Percentiles rank a stretch among this genome's conserved stretches.
These are phyloP conservation scores for Ephemerocybe angulata DNA, from an alignment of 768 basidiomycete species.

Conservation along the genomic window DNA sequence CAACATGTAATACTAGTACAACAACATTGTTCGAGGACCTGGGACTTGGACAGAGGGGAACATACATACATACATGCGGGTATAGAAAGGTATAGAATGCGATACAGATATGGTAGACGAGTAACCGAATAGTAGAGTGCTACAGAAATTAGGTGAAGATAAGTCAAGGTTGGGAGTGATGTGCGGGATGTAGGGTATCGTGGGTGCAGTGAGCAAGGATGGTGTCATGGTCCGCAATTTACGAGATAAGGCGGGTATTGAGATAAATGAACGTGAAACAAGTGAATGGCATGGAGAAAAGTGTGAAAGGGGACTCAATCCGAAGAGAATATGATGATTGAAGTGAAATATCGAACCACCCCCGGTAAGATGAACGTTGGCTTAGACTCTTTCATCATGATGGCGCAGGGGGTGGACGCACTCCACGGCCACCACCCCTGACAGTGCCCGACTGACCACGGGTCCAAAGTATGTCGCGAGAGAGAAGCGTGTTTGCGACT, in stretches of 20 bases:
- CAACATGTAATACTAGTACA: too few relatives aligned
- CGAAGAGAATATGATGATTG: not conserved
- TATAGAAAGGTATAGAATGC: not conserved
- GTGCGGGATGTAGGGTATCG: too few relatives aligned
- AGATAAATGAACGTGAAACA: not conserved
- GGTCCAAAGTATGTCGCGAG: conserved; percentile 3
- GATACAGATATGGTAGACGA: not conserved
- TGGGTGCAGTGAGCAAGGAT: too few relatives aligned
- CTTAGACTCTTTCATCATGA: too few relatives aligned
- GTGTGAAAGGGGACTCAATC: not conserved
- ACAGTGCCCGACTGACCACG: not conserved
- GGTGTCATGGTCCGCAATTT: not conserved
- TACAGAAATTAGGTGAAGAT: not conserved
- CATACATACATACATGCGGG: too few relatives aligned
- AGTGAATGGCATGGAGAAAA: not conserved
- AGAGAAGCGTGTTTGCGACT: conserved; percentile 6
- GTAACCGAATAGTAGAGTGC: not conserved
- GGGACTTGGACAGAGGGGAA: too few relatives aligned
- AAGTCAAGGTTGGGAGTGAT: not conserved
- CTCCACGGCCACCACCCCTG: too few relatives aligned
- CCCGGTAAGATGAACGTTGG: too few relatives aligned
- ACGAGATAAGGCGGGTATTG: not conserved
- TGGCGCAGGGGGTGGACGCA: too few relatives aligned
- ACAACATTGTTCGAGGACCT: too few relatives aligned
- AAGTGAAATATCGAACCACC: too few relatives aligned